phyloP scores from a whole-genome alignment of 2,329 filamentous ascomycete species.

The Ophiocordyceps sinensis region DNA sequence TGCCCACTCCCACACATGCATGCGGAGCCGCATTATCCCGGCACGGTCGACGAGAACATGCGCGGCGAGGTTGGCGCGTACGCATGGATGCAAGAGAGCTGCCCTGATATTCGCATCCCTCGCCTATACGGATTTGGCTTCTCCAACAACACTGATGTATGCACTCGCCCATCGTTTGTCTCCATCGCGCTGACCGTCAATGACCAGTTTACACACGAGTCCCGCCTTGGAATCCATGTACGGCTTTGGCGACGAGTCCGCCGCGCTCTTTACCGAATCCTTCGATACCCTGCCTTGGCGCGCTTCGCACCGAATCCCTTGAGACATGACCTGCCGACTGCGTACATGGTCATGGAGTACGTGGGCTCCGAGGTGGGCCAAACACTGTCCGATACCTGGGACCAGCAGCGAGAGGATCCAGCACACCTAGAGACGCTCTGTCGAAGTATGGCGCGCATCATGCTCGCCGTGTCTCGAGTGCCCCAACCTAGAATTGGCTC shows the following conservation, averaged over 20 bases:
- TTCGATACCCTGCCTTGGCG: neutral
- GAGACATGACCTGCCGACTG: neutral
- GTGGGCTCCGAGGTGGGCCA: neutral
- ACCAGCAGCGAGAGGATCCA: neutral
- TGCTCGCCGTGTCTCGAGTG: neutral
- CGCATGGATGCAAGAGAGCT: constrained; percentile 2
- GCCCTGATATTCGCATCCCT: constrained; percentile 6
- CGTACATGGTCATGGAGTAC: constrained; percentile 1
- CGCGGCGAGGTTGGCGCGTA: constrained; percentile 1
- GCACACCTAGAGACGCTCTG: neutral
- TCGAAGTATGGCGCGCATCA: constrained; percentile 1
- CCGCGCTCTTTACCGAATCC: neutral
- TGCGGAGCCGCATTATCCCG: neutral
- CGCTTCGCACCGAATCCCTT: neutral
- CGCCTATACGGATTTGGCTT: constrained; percentile 6
- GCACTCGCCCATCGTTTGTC: neutral
- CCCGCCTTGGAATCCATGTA: neutral
- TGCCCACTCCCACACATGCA: constrained; percentile 1
- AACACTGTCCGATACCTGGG: neutral
- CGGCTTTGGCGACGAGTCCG: neutral
- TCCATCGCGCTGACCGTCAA: neutral
- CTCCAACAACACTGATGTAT: neutral
- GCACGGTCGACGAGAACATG: constrained; percentile 1
- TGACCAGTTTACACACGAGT: neutral
- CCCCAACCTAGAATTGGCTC: neutral